Evolutionary conservation across 176 grass and related monocot species (phyloP).

Genomic region (Juncus inflexus): DNA sequence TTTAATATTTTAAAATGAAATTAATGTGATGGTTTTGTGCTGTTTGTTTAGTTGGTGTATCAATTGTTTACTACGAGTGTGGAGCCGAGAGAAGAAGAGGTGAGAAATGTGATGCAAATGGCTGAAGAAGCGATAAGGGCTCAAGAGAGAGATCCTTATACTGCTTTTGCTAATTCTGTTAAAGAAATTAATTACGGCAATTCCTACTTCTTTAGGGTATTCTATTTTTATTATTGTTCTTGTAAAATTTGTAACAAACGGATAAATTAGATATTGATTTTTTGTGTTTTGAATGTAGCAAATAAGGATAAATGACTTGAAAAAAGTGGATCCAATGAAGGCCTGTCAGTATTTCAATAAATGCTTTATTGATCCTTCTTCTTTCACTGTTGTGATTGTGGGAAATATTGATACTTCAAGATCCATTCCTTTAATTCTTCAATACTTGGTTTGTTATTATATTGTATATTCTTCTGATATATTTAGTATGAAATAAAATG

Average conservation of each 20-base stretch:
- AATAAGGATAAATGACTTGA: conserved; percentile 93
- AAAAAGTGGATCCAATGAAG: conserved; percentile 86
- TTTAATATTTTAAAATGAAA: conserved; percentile 20
- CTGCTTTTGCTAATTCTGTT: conserved; percentile 89
- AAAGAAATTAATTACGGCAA: conserved; percentile 98
- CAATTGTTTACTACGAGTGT: conserved; percentile 93
- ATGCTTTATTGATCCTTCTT: conserved; percentile 87
- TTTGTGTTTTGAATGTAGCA: conserved; percentile 48
- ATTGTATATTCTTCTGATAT: not conserved
- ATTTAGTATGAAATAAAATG: conserved; percentile 13
- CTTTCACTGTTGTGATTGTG: conserved; percentile 87
- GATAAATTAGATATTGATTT: too few relatives aligned
- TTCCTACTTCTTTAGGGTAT: conserved; percentile 94
- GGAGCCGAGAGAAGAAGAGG: conserved; percentile 93
- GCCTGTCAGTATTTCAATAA: conserved; percentile 94
- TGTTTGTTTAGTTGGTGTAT: conserved; percentile 60
- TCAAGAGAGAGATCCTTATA: conserved; percentile 98
- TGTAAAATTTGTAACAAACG: too few relatives aligned
- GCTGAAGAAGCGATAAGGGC: conserved; percentile 98
- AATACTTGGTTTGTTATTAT: conserved; percentile 69
- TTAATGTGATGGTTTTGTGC: not conserved
- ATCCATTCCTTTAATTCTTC: conserved; percentile 76
- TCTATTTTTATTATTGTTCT: conserved; percentile 8
- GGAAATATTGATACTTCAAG: conserved; percentile 79
- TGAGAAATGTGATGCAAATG: conserved; percentile 99